Conservation (phyloP, 2,329 filamentous ascomycete species). For the Thermothelomyces thermophilus region DNA sequence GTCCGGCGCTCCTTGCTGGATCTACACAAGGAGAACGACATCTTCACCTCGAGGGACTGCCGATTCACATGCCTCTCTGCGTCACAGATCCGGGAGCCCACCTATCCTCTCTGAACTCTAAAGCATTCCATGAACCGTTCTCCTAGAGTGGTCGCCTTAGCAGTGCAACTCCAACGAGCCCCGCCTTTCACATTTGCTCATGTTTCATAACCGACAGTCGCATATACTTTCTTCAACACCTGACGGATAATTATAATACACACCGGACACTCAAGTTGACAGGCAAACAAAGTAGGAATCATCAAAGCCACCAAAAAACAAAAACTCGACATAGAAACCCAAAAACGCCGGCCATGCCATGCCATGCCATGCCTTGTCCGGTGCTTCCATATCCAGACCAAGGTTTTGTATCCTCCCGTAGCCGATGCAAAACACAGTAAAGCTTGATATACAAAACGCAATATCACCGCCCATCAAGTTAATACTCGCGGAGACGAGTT, state of each 20-base stretch:
- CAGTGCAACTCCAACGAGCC: too few relatives aligned
- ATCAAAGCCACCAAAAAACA: background rate
- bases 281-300: background rate
- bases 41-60: too few relatives aligned
- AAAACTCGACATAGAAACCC: background rate
- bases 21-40: too few relatives aligned
- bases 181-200: too few relatives aligned
- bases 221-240: too few relatives aligned
- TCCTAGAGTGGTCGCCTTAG: too few relatives aligned
- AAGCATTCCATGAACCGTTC: too few relatives aligned
- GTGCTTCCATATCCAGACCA: background rate
- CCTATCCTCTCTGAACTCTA: too few relatives aligned
- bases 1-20: too few relatives aligned
- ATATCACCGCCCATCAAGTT: background rate
- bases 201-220: too few relatives aligned
- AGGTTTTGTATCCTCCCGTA: background rate
- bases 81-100: too few relatives aligned
- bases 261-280: background rate
- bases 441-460: background rate
- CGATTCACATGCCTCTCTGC: too few relatives aligned
- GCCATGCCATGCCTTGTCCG: conserved; percentile 1
- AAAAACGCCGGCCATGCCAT: conserved; percentile 5
- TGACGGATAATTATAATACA: background rate
- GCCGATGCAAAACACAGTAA: background rate
- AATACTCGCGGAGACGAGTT: background rate